Base-by-base conservation (phyloP, 768 basidiomycete species). In the Ephemerocybe angulata region DNA sequence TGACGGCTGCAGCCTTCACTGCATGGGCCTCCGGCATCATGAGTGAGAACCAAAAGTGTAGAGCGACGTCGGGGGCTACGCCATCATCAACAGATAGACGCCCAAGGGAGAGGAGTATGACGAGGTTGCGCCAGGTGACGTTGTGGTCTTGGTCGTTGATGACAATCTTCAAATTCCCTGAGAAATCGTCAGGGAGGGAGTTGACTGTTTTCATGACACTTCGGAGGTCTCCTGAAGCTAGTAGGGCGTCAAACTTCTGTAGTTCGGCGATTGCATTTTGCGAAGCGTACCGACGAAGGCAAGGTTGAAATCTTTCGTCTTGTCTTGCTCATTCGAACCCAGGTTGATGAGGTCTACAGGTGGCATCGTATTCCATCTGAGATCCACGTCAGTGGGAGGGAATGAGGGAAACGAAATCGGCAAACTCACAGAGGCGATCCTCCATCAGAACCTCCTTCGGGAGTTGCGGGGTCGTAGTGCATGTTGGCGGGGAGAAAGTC, bases 181-280 rank as follows among this genome's bases (percentile, higher is more conserved):
- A 63, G 55, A 75, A 79, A 40, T 77, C 61, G 13, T 58, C n/a
- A 3, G 78, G 76, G 25, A 81, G 70, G 11, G 57, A 56, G 55
- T 79, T 81, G 51, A 80, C 59, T 2, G 75, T 80, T 24, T 61
- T 60, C 6, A 81, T 47, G n/a, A 79, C 55, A 51, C 78, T 69
- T 30, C 79, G 71, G 44, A 81, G 65, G 60, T 81, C 79, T 3
- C 80, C 80, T 7, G 80, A 81, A 0, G 77, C 79, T 81, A 43
- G 12, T 12, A 41, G 11, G 25, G 19, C 19, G 27, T 21, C 46
- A 29, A 55, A 22, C 37, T 42, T 43, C 2, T n/a, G 4, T 6
- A 28, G 12, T 22, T 1, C 27, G 40, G 27, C 37, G 3, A 27
- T 15, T 53, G 58, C n/a, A n/a, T n/a, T n/a, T n/a, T n/a, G n/a